Base-by-base conservation (phyloP, 75 land plant species). In the Sequoiadendron giganteum region DNA sequence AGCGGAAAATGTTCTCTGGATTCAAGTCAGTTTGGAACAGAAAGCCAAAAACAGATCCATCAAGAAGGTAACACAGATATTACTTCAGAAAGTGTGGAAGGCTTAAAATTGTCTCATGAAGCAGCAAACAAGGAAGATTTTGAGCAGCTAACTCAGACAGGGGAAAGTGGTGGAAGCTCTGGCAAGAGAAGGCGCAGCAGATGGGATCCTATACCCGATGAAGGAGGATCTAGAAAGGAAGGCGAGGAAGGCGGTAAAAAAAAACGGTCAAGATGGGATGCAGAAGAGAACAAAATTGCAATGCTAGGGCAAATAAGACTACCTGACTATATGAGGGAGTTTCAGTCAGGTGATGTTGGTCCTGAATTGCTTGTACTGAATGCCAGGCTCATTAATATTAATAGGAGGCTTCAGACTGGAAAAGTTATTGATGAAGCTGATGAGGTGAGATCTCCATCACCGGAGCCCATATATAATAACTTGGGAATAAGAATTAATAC, bases 261-360 rank as follows among this genome's bases (percentile, higher is more conserved):
- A 75, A 88, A 87, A 83, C 90, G 86, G 78, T 89, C 92, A 15
- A 90, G 90, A 85, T 93, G 94, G 93, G 56, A 30, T 65, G 73
- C 18, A 55, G 92, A 90, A 42, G 92, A 89, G 2, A 48, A 89
- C 11, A 87, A 92, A 25, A 28, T 45, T 73, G 55, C 86, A 49
- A 45, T 90, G 86, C 40, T 85, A 38, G 86, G 86, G 65, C 38
- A 77, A 77, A 40, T 77, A 40, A 90, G 89, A 36, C 86, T 93
- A 5, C 93, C 94, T 25, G 92, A 92, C 68, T 81, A 87, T 55
- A 34, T 70, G 36, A 90, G 89, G 34, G 48, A 49, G 45, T 10
- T 49, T 49, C 52, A 49, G 52, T 25, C 72, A 18, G 15, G 77
- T 86, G 75, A 85, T 38, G 0, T 7, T 36, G 91, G 87, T 38